Percentiles rank a stretch among this genome's conserved stretches.
Conservation (phyloP, 192 early-diverging fungal genomes). For the Kickxella alabastrina region DNA sequence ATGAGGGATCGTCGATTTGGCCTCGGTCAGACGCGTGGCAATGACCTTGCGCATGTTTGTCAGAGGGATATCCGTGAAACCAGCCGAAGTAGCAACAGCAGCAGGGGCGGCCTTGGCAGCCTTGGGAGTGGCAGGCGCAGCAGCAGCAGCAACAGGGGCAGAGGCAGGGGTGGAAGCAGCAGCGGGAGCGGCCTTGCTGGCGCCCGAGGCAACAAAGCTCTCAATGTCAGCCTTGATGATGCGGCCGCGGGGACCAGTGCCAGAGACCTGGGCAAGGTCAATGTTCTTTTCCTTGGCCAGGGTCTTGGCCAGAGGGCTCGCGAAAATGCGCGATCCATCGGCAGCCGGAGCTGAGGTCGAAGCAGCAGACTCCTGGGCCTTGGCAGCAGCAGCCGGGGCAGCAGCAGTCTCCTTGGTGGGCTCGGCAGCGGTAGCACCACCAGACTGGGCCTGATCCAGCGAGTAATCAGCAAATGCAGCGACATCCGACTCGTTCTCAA, state of each 20-base stretch:
- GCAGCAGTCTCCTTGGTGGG: slow-evolving; percentile 42
- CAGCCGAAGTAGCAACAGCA: slow-evolving; percentile 19
- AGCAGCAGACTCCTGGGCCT: slow-evolving; percentile 12
- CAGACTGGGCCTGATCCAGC: slow-evolving; percentile 48
- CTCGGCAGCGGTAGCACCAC: slow-evolving; percentile 28
- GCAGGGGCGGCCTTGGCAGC: slow-evolving; percentile 48
- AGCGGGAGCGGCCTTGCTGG: slow-evolving; percentile 25
- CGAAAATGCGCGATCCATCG: slow-evolving; percentile 65
- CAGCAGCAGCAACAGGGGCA: slow-evolving; percentile 15
- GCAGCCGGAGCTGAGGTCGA: neutral
- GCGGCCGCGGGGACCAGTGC: slow-evolving; percentile 85
- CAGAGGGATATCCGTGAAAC: slow-evolving; percentile 69
- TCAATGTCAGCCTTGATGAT: slow-evolving; percentile 91
- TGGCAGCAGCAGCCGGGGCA: slow-evolving; percentile 5
- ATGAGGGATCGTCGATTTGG: slow-evolving; percentile 72
- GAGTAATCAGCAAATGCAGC: slow-evolving; percentile 83
- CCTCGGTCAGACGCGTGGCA: slow-evolving; percentile 70
- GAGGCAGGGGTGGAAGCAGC: slow-evolving; percentile 29
- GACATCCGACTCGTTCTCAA: slow-evolving; percentile 84
- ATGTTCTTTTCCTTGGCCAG: slow-evolving; percentile 83
- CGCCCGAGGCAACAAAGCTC: slow-evolving; percentile 44
- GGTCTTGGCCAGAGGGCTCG: slow-evolving; percentile 81
- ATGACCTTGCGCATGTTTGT: slow-evolving; percentile 81
- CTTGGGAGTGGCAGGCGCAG: slow-evolving; percentile 22
- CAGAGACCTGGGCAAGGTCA: slow-evolving; percentile 69